Evolutionary conservation across 768 basidiomycete species (phyloP), one percentile per base, ranked within the genome.

Genomic region (Pholiota conissans): DNA sequence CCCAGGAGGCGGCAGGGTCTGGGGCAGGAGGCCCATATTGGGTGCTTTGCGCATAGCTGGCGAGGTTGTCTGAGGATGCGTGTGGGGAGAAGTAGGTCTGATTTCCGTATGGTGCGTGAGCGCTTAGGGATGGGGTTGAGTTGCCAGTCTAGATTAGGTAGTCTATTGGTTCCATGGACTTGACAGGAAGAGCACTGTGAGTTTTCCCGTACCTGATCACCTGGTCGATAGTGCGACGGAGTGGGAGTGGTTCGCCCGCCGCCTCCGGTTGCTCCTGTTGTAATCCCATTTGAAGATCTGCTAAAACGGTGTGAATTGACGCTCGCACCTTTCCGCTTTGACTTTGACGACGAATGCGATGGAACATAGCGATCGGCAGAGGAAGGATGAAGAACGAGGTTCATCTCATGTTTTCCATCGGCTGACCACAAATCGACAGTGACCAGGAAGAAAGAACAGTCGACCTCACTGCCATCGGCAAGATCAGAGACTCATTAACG

Each of bases 401-500:
- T 96, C 77, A 89, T 89, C 67, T 96, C 92, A 28, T 86, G 82
- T 61, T 80, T 85, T 13, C 85, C 89, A 63, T 95, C 93, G 42
- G 79, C 80, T 0, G 91, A 92, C 91, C 93, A 96, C 2, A 98
- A 75, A 73, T 97, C 95, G n/a, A 93, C 93, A 16, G 91, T 91
- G 26, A 93, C 89, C 40, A 97, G 73, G 69, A 98, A 92, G 73
- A 94, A 95, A 1, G 91, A 90, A 60, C 81, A 86, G 70, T 95
- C 90, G 49, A 96, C 79, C 47, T 92, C 88, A 61, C 95, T 96
- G 67, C 22, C 22, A 24, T 11, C 51, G 27, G 56, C 28, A 42
- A 24, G 50, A 40, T 32, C 30, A n/a, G n/a, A 55, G 54, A 55
- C 55, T 61, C 55, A 54, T 66, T 50, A 62, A 61, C 22, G 29